phyloP scores from a whole-genome alignment of 345 rosid species.

The Hibiscus syriacus region DNA sequence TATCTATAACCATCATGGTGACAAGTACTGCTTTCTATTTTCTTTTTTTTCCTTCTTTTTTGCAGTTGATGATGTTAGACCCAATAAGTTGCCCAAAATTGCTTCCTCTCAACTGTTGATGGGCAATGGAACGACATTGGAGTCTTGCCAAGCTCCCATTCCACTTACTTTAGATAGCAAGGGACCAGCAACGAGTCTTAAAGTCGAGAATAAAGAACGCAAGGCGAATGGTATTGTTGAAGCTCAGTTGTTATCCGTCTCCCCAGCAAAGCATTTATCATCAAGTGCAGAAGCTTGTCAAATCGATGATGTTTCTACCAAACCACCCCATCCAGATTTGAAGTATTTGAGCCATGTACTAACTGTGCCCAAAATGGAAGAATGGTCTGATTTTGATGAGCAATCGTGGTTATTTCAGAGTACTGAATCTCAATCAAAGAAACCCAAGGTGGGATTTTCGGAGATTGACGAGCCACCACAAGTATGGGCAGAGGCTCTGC shows the following conservation, averaged over 20 bases:
- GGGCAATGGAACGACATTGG: conserved; percentile 43
- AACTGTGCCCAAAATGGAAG: conserved; percentile 51
- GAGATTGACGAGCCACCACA: conserved; percentile 23
- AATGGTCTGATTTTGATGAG: conserved; percentile 35
- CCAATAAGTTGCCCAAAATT: conserved; percentile 39
- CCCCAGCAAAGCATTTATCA: conserved; percentile 17
- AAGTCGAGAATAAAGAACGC: conserved; percentile 28
- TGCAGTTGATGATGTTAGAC: conserved; percentile 39
- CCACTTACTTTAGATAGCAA: conserved; percentile 20
- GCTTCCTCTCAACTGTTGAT: conserved; percentile 19
- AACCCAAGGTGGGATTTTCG: conserved; percentile 19
- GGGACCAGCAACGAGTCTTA: conserved; percentile 17
- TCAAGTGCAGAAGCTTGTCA: conserved; percentile 28
- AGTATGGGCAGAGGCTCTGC: conserved; percentile 65
- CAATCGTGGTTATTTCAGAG: conserved; percentile 59
- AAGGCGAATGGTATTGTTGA: conserved; percentile 38
- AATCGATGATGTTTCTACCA: conserved; percentile 27
- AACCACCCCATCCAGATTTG: conserved; percentile 64
- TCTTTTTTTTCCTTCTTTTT: conserved; percentile 17
- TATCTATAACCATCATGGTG: background rate
- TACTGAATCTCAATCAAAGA: conserved; percentile 22
- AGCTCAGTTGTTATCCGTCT: conserved; percentile 22
- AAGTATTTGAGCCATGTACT: conserved; percentile 53
- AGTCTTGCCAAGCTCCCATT: conserved; percentile 20
- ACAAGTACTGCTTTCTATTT: background rate